Conservation (phyloP, 1,284 basidiomycete genomes). For the Puccinia triticina region DNA sequence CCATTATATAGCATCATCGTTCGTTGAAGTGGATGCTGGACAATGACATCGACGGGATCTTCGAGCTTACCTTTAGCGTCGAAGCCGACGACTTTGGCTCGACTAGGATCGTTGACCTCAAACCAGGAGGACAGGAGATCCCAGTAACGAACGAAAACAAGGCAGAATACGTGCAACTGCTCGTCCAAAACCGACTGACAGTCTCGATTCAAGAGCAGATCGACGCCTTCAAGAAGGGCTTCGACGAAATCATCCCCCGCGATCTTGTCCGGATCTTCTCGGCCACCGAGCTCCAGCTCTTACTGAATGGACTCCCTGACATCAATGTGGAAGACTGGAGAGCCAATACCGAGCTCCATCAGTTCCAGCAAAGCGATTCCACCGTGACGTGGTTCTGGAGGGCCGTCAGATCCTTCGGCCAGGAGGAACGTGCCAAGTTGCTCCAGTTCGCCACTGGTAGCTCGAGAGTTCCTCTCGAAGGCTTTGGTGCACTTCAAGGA, state of each 20-base stretch:
- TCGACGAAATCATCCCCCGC: constrained; percentile 90
- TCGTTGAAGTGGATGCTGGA: constrained; percentile 82
- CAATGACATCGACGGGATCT: constrained; percentile 66
- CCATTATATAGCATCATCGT: constrained; percentile 43
- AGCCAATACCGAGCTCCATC: constrained; percentile 73
- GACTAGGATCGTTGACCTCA: constrained; percentile 80
- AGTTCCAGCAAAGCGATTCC: constrained; percentile 67
- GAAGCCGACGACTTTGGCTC: constrained; percentile 76
- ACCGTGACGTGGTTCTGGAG: constrained; percentile 99
- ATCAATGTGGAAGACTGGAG: constrained; percentile 99
- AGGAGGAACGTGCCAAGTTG: constrained; percentile 87
- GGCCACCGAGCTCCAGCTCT: constrained; percentile 45
- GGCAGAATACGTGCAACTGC: constrained; percentile 90
- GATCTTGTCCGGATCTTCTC: constrained; percentile 49
- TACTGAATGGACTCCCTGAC: constrained; percentile 71
- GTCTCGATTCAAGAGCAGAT: constrained; percentile 97
- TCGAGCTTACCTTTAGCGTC: constrained; percentile 62
- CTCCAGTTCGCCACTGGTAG: constrained; percentile 88
- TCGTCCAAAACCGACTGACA: constrained; percentile 86
- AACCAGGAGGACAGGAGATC: constrained; percentile 76
- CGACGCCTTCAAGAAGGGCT: constrained; percentile 76
- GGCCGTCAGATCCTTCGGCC: constrained; percentile 93
- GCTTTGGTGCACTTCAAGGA: constrained; percentile 63
- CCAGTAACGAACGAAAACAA: constrained; percentile 92
- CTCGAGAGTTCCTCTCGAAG: constrained; percentile 88